Evolutionary conservation across 2,329 filamentous ascomycete species (phyloP).

Genomic region (Cladosporium sp.): DNA sequence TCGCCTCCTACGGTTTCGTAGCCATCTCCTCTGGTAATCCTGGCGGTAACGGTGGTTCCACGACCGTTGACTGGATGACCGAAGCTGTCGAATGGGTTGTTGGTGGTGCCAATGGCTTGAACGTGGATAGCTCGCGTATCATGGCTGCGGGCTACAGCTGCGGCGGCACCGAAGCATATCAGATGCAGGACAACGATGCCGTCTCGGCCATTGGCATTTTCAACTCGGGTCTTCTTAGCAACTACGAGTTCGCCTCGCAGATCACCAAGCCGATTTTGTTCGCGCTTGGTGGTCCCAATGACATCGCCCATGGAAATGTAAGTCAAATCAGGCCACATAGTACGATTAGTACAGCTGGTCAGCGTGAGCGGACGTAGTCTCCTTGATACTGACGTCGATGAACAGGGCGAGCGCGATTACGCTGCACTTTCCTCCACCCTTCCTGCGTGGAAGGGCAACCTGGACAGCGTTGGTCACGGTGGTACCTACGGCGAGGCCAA

Average conservation of each 20-base stretch:
- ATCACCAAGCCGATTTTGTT: conserved; percentile 9
- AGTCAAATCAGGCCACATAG: neutral
- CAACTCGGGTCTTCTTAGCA: conserved; percentile 1
- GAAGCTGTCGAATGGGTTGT: conserved; percentile 9
- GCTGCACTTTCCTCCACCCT: neutral
- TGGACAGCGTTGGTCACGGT: conserved; percentile 9
- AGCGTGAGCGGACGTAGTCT: neutral
- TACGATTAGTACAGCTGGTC: too few species aligned
- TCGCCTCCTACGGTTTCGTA: conserved; percentile 23
- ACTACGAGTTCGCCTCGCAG: neutral
- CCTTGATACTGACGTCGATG: neutral
- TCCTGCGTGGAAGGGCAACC: conserved; percentile 10
- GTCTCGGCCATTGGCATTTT: conserved; percentile 6
- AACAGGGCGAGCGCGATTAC: conserved; percentile 12
- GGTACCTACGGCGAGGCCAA: conserved; percentile 8
- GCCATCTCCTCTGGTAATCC: conserved; percentile 21
- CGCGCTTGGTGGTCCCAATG: conserved; percentile 1
- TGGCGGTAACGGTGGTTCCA: conserved; percentile 1
- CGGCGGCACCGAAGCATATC: conserved; percentile 10
- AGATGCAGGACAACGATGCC: conserved; percentile 4
- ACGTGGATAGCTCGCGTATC: conserved; percentile 9
- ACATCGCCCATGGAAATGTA: conserved; percentile 10
- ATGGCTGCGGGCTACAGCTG: conserved; percentile 11
- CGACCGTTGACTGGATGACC: conserved; percentile 7
- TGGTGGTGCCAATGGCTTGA: conserved; percentile 1